Evolutionary conservation across 176 grass and related monocot species (phyloP), one percentile per base, ranked within the genome.

Genomic region (Miscanthus lutarioriparius): DNA sequence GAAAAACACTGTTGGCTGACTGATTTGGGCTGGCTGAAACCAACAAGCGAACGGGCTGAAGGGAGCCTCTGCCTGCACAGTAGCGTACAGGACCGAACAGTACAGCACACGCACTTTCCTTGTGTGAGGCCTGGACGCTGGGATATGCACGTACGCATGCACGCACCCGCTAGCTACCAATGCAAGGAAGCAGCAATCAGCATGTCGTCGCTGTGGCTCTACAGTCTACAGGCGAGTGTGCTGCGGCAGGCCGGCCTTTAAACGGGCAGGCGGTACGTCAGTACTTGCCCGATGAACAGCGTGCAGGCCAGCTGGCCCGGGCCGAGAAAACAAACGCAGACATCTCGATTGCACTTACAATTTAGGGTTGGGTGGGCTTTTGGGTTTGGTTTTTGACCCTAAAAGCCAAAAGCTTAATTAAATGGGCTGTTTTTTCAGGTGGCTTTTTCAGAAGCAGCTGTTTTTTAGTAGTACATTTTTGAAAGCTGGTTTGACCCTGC

Each of bases 211-310:
- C 76, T 28, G n/a, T 72, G 56, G 64, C 4, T 12, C 43, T 56
- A 32, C 68, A 80, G 54, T 12, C 43, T 56, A 32, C 68, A 80
- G 54, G 14, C 17, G 27, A 58, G 10, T 7, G 38, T 64, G 81
- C 59, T 33, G 23, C 17, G 11, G 13, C 64, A 5, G 4, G 74
- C 74, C 48, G 65, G 39, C 44, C 70, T 75, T 75, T 44, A 75
- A 54, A 56, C 70, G 61, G 35, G 59, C 78, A 82, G 71, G 62
- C 78, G 62, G 69, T 54, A 68, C 47, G 37, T 58, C n/a, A 23
- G 70, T 72, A 72, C 39, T 40, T 72, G 61, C 61, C 61, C 5
- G 63, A 78, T 74, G 85, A 45, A 76, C 4, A 76, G 72, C 32
- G 32, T 33, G 32, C 47, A 17, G 3, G 3, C 22, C 38, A 8